Base-by-base conservation (phyloP, 495 filamentous ascomycete species). In the Penicillium coffeae region DNA sequence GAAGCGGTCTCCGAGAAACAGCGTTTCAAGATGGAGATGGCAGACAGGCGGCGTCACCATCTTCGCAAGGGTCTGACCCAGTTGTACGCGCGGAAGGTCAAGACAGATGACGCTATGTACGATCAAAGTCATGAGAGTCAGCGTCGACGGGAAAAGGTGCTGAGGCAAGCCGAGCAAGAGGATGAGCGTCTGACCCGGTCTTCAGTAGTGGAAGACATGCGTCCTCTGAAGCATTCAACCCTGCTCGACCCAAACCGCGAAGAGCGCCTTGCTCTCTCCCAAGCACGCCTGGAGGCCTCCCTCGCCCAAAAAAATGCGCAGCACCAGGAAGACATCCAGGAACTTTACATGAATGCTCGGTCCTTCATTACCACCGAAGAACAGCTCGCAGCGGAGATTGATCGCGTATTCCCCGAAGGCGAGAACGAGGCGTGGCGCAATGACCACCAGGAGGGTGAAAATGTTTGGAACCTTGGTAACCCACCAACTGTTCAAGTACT, bases 281-380 rank as follows among this genome's bases (percentile, higher is more conserved):
- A 58, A 30, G 63, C 58, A 14, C 71, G 69, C 10, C 42, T 74
- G 41, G 66, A 69, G 38, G 51, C 56, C 12, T 62, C 66, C 36
- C 51, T 70, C 54, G 58, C 60, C 8, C 33, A 65, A 43, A 76
- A 76, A 54, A 55, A 57, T 8, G 59, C 60, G 16, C 64, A 71
- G 47, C 68, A 75, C 20, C 58, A 69, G 35, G 68, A 79, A 18
- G 52, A 71, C 21, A 46, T 88, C 18, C 84, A 87, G 21, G 69
- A 73, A 14, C 69, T 88, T 9, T 87, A 87, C 59, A 74, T 83
- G 67, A 77, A 84, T 52, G 82, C 85, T 1, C 68, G 77, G 21
- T 63, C 71, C 19, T 88, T 87, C 60, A 85, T 88, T 50, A 70
- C 75, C n/a, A 84, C 74, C 1, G 82, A 83, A 42, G 57, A 70